Conservation (phyloP, 768 basidiomycete species). For the Cubamyces lactineus region DNA sequence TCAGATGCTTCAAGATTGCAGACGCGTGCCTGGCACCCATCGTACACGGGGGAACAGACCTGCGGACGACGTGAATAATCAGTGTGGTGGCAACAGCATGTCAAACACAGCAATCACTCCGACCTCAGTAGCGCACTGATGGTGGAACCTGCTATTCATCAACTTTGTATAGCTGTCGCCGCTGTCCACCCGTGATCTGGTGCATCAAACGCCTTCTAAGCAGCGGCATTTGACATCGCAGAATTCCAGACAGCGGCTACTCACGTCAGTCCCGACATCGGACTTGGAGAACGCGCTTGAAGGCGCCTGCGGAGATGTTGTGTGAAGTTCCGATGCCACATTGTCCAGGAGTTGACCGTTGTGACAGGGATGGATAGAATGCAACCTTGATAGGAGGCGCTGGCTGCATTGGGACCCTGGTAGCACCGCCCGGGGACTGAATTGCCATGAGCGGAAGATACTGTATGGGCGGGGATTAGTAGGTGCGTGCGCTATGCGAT, state of each 20-base stretch:
- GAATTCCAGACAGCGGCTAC: background rate
- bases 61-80: too few relatives aligned
- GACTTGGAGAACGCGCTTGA: background rate
- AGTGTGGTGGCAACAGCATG: too few relatives aligned
- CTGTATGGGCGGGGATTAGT: too few relatives aligned
- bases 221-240: background rate
- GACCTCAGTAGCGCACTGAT: background rate
- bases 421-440: too few relatives aligned
- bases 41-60: too few relatives aligned
- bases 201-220: background rate
- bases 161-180: background rate
- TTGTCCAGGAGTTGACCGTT: background rate
- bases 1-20: background rate
- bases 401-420: too few relatives aligned
- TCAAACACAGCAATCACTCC: too few relatives aligned
- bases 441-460: too few relatives aligned
- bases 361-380: slow-evolving; percentile 6
- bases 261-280: slow-evolving; percentile 6
- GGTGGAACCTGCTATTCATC: background rate
- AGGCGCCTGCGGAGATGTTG: background rate
- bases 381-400: background rate
- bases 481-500: too few relatives aligned
- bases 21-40: too few relatives aligned
- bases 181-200: background rate
- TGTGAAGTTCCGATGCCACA: background rate